These are phyloP conservation scores for Clarireedia sp. DNA, from an alignment of 2,329 filamentous ascomycete genomes.

Conservation along the genomic window DNA sequence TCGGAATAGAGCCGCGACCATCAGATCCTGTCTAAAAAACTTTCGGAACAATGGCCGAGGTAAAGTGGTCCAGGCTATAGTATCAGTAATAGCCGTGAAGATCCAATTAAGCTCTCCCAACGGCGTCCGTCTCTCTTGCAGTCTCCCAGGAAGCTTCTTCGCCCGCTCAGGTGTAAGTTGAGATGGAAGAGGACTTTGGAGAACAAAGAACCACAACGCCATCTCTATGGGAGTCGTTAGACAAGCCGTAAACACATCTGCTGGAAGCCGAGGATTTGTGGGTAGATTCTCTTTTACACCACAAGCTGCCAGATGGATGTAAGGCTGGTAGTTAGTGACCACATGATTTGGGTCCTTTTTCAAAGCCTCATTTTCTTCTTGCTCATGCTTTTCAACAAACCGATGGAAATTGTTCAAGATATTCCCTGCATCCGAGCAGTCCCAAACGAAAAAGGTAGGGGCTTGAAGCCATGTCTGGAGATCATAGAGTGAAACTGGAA, in stretches of 20 bases:
- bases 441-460: slow-evolving; percentile 94
- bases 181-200: slow-evolving; percentile 65
- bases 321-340: slow-evolving; percentile 61
- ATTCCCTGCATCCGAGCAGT: slow-evolving; percentile 93
- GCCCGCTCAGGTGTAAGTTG: slow-evolving; percentile 73
- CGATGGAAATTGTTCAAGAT: slow-evolving; percentile 92
- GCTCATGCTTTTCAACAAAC: slow-evolving; percentile 90
- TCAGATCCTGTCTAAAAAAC: slow-evolving; percentile 92
- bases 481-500: slow-evolving; percentile 91
- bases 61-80: slow-evolving; percentile 95
- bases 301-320: slow-evolving; percentile 89
- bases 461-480: slow-evolving; percentile 92
- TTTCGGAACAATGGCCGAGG: slow-evolving; percentile 89
- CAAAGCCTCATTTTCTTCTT: slow-evolving; percentile 71
- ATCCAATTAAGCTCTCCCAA: slow-evolving; percentile 98
- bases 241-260: slow-evolving; percentile 92
- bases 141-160: slow-evolving; percentile 78
- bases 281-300: slow-evolving; percentile 85
- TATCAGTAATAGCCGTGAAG: slow-evolving; percentile 97
- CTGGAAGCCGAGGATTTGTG: slow-evolving; percentile 86
- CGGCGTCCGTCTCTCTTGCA: slow-evolving; percentile 88
- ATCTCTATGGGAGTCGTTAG: slow-evolving; percentile 97
- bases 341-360: slow-evolving; percentile 75
- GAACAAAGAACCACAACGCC: slow-evolving; percentile 89
- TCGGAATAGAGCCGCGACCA: slow-evolving; percentile 96